phyloP scores from a whole-genome alignment of 768 basidiomycete genomes.

The Gloeopeniophorella convolvens region DNA sequence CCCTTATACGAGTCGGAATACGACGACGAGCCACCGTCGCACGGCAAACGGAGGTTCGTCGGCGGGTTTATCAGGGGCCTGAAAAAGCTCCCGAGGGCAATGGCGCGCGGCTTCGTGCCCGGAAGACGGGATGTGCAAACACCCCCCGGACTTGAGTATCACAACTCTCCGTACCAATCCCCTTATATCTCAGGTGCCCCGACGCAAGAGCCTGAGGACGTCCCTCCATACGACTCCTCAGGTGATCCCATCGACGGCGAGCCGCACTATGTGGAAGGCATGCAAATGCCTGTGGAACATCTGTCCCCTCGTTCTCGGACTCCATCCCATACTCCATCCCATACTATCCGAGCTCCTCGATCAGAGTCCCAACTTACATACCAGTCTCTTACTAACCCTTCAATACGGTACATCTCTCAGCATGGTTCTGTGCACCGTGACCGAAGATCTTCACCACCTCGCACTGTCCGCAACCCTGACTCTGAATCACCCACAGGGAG shows the following conservation, averaged over 20 bases:
- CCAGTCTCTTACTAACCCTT: conserved; percentile 15
- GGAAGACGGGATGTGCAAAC: conserved; percentile 1
- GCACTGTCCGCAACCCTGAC: conserved; percentile 21
- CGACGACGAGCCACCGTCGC: background rate
- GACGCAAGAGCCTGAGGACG: background rate
- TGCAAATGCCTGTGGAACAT: conserved; percentile 11
- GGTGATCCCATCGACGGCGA: conserved; percentile 5
- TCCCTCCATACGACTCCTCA: conserved; percentile 11
- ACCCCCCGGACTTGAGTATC: background rate
- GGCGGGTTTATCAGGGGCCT: conserved; percentile 17
- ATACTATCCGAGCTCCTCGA: conserved; percentile 11
- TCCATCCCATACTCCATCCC: conserved; percentile 2
- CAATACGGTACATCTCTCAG: conserved; percentile 9
- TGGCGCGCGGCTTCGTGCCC: conserved; percentile 14
- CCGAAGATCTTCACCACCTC: conserved; percentile 13
- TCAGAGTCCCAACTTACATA: conserved; percentile 18
- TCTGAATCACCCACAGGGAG: conserved; percentile 10
- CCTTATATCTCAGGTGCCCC: background rate
- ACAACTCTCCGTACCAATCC: conserved; percentile 1
- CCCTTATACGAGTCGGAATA: background rate
- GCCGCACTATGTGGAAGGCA: conserved; percentile 8
- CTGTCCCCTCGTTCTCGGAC: conserved; percentile 3
- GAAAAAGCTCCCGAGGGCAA: conserved; percentile 13
- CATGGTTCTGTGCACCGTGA: conserved; percentile 11
- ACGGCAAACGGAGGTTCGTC: conserved; percentile 12